Percentiles rank a stretch among this genome's conserved stretches.
Conservation (phyloP, 2,329 filamentous ascomycete genomes). For the Colletotrichum sp. region DNA sequence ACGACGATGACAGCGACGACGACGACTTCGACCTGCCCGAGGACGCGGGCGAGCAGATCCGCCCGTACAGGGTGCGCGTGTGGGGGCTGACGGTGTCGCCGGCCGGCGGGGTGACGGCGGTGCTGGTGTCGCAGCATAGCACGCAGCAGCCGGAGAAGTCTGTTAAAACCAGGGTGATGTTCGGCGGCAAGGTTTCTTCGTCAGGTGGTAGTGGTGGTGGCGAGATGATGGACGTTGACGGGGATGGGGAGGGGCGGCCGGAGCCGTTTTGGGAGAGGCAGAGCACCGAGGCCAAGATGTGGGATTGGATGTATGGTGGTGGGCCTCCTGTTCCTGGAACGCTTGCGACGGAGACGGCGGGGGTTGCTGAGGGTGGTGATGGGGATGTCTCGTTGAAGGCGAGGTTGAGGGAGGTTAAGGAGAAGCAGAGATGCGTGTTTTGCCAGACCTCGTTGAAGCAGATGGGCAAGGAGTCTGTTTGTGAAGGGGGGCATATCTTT, state of each 20-base stretch:
- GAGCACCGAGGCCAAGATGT: conserved; percentile 60
- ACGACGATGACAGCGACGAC: conserved; percentile 27
- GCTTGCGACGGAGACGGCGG: conserved; percentile 21
- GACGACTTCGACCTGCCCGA: conserved; percentile 36
- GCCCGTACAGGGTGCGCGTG: conserved; percentile 55
- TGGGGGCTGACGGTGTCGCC: conserved; percentile 60
- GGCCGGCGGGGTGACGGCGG: conserved; percentile 55
- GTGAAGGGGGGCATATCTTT: conserved; percentile 44
- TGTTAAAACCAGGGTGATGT: conserved; percentile 40
- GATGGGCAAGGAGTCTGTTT: conserved; percentile 40
- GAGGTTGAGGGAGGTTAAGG: conserved; percentile 42
- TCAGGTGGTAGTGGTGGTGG: background rate
- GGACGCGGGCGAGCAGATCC: conserved; percentile 45
- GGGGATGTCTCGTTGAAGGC: conserved; percentile 31
- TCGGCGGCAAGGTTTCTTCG: conserved; percentile 29
- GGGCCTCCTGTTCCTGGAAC: conserved; percentile 50
- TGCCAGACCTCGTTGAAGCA: conserved; percentile 42
- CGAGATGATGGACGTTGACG: conserved; percentile 2
- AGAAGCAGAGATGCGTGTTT: conserved; percentile 50
- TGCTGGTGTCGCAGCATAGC: conserved; percentile 54
- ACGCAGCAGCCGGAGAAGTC: conserved; percentile 53
- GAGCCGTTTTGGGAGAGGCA: conserved; percentile 26
- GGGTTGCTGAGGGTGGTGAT: background rate
- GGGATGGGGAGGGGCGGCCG: background rate
- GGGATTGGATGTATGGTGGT: conserved; percentile 66